A percentile compares a stretch with the other conserved stretches of the same genome.
Conservation (phyloP, 768 basidiomycete genomes). For the Trametes cubensis region DNA sequence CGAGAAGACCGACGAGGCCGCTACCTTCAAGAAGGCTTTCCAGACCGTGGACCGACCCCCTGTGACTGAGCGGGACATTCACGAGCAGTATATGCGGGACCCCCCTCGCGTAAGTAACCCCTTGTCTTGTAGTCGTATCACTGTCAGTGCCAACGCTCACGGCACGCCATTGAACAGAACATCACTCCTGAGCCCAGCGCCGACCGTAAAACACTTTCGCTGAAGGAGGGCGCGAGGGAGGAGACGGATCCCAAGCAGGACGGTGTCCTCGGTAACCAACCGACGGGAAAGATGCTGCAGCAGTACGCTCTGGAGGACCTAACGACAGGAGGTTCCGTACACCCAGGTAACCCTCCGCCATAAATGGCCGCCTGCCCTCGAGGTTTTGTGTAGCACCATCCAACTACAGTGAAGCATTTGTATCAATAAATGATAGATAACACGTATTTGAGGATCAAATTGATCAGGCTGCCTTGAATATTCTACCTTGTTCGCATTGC, state of each 20-base stretch:
- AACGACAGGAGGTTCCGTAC: constrained; percentile 30
- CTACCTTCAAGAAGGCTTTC: constrained; percentile 34
- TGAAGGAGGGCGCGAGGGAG: constrained; percentile 32
- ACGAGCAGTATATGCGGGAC: constrained; percentile 38
- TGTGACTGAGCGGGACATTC: constrained; percentile 36
- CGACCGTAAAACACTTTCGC: constrained; percentile 16
- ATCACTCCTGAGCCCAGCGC: constrained; percentile 6
- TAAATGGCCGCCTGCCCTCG: too few relatives aligned
- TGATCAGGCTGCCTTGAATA: too few relatives aligned
- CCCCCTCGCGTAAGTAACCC: constrained; percentile 35
- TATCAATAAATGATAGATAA: too few relatives aligned
- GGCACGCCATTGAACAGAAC: constrained; percentile 21
- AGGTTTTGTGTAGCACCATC: too few relatives aligned
- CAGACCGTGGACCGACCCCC: constrained; percentile 33
- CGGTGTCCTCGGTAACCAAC: constrained; percentile 29
- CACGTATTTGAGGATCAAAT: too few relatives aligned
- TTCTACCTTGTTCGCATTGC: too few relatives aligned
- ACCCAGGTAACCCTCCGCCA: constrained; percentile 24
- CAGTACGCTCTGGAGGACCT: constrained; percentile 25
- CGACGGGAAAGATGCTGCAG: constrained; percentile 26
- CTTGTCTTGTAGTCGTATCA: not conserved
- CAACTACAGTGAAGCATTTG: too few relatives aligned
- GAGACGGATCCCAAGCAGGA: constrained; percentile 16
- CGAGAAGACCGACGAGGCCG: constrained; percentile 17
- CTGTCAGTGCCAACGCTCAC: not conserved